Evolutionary conservation across 192 early-diverging fungal species (phyloP).

Genomic region (Umbelopsis isabellina): DNA sequence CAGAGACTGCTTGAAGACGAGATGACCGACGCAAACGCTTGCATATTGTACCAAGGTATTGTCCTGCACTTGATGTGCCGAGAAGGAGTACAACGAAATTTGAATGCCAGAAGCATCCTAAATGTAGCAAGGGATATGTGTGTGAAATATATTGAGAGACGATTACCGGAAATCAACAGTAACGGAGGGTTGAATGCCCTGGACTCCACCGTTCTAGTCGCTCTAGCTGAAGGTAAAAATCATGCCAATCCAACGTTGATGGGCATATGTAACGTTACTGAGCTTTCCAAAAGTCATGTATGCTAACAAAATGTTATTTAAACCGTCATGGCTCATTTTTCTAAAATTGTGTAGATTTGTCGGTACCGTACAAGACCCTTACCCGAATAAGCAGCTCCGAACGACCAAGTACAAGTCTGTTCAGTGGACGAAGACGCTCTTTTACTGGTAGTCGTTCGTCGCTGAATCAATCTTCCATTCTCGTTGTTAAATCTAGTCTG

Average conservation of each 20-base stretch:
- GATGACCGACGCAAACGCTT: constrained; percentile 29
- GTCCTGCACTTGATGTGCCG: constrained; percentile 30
- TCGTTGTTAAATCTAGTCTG: neutral
- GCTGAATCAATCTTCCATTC: constrained; percentile 10
- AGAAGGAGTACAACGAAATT: constrained; percentile 20
- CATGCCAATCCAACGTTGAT: too few relatives aligned
- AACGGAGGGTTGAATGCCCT: constrained; percentile 4
- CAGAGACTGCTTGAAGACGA: constrained; percentile 23
- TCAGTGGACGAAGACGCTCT: neutral
- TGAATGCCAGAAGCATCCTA: constrained; percentile 18
- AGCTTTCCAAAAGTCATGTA: neutral
- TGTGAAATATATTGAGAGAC: constrained; percentile 19
- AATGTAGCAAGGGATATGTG: constrained; percentile 23
- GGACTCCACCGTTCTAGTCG: constrained; percentile 20
- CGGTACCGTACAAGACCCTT: constrained; percentile 22
- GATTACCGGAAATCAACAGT: constrained; percentile 16
- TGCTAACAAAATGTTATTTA: too few relatives aligned
- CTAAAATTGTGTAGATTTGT: constrained; percentile 8
- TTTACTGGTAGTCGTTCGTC: neutral
- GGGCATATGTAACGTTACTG: too few relatives aligned
- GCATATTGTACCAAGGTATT: constrained; percentile 33
- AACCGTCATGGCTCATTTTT: too few relatives aligned
- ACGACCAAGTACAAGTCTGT: constrained; percentile 1
- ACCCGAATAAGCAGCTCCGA: neutral
- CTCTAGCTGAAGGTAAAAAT: constrained; percentile 29